Conservation (phyloP, 208 protist species). For the Naegleria gruberi region DNA sequence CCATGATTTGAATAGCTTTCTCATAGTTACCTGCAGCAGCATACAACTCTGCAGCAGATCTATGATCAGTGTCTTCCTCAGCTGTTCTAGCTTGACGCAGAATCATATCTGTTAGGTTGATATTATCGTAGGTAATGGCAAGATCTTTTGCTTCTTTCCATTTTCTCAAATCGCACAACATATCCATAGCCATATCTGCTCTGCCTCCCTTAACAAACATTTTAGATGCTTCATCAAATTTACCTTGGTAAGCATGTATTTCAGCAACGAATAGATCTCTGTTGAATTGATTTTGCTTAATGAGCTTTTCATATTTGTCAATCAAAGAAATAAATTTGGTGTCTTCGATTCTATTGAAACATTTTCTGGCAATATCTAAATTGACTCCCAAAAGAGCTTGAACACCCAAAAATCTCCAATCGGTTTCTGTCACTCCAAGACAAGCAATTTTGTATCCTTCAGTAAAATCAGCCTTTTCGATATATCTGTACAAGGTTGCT, state of each 20-base stretch:
- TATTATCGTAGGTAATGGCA: constrained; percentile 62
- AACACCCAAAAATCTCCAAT: constrained; percentile 85
- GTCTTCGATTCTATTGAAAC: neutral
- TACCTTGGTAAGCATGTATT: constrained; percentile 83
- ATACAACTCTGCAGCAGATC: constrained; percentile 73
- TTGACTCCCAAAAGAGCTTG: constrained; percentile 74
- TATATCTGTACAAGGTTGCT: constrained; percentile 72
- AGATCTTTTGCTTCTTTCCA: constrained; percentile 77
- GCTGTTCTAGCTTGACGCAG: constrained; percentile 74
- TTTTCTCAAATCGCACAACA: constrained; percentile 87
- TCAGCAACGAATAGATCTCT: constrained; percentile 39
- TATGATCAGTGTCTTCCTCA: constrained; percentile 77
- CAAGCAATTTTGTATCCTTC: constrained; percentile 78
- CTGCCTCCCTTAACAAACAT: constrained; percentile 68
- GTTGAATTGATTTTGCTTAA: neutral
- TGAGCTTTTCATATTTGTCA: constrained; percentile 11
- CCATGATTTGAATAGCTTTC: constrained; percentile 74
- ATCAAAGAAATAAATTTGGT: neutral
- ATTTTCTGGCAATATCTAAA: constrained; percentile 71
- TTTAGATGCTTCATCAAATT: constrained; percentile 75
- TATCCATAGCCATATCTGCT: constrained; percentile 71
- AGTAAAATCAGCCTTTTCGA: constrained; percentile 75
- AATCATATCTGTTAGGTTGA: constrained; percentile 72
- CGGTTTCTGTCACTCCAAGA: constrained; percentile 77
- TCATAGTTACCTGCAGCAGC: constrained; percentile 65